Evolutionary conservation across 176 grass and related monocot species (phyloP).

Genomic region (Guadua angustifolia): DNA sequence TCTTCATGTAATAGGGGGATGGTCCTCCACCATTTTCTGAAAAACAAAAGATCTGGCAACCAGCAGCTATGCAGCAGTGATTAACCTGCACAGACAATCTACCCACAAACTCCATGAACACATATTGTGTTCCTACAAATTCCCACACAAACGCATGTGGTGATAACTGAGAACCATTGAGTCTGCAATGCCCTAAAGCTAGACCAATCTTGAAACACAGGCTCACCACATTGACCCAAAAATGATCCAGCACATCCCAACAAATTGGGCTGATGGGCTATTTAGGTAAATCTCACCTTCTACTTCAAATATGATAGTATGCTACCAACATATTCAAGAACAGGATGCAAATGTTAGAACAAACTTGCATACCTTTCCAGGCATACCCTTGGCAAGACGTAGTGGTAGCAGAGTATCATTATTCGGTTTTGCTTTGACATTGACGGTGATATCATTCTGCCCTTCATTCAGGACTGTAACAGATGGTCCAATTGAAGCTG

Average conservation of each 20-base stretch:
- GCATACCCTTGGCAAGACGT: conserved; percentile 34
- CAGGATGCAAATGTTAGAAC: not conserved
- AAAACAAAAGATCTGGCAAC: not conserved
- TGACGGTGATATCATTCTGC: conserved; percentile 44
- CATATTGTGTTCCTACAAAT: not conserved
- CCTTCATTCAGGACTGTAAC: conserved; percentile 60
- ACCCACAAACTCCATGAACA: not conserved
- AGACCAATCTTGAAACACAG: conserved; percentile 18
- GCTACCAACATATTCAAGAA: not conserved
- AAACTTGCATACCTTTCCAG: conserved; percentile 51
- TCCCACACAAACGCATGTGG: not conserved
- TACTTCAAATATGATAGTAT: not conserved
- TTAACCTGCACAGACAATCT: not conserved
- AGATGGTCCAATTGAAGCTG: conserved; percentile 55
- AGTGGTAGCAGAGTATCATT: conserved; percentile 1
- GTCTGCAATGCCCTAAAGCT: not conserved
- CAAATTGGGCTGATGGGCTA: not conserved
- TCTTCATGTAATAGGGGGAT: not conserved
- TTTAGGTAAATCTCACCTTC: conserved; percentile 3
- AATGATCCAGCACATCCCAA: not conserved
- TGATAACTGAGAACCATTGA: not conserved
- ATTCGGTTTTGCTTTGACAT: conserved; percentile 45
- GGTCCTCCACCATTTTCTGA: not conserved
- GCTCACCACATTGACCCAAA: not conserved
- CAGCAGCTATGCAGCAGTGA: not conserved